A percentile compares a stretch with the other conserved stretches of the same genome.
Conservation (phyloP, 2,329 filamentous ascomycete genomes). For the Onygenales sp. region DNA sequence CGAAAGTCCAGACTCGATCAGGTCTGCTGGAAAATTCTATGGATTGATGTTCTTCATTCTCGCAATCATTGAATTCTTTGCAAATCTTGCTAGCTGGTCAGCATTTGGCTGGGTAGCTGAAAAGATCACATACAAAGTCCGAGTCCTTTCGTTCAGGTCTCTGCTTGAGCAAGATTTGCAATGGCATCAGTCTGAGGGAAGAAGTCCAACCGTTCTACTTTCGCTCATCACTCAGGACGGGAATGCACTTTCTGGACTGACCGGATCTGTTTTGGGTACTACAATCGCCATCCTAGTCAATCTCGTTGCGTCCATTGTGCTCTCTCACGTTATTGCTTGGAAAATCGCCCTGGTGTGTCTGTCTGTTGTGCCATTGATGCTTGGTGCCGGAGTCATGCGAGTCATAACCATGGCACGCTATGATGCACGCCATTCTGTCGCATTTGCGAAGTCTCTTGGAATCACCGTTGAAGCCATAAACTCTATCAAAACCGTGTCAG, state of each 20-base stretch:
- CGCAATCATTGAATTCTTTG: conserved; percentile 50
- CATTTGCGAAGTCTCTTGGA: conserved; percentile 42
- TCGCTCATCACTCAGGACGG: conserved; percentile 62
- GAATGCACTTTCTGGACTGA: conserved; percentile 57
- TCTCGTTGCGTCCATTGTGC: conserved; percentile 56
- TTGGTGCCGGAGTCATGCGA: conserved; percentile 61
- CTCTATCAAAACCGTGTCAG: conserved; percentile 44
- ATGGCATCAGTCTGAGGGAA: conserved; percentile 59
- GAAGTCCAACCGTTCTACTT: conserved; percentile 53
- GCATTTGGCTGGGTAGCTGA: conserved; percentile 53
- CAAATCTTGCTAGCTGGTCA: conserved; percentile 52
- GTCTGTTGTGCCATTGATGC: conserved; percentile 56
- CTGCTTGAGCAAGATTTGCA: conserved; percentile 57
- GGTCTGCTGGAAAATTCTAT: conserved; percentile 43
- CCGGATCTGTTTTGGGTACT: conserved; percentile 61
- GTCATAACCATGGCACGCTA: conserved; percentile 50
- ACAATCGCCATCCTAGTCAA: conserved; percentile 60
- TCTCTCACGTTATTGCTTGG: conserved; percentile 66
- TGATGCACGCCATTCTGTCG: conserved; percentile 45
- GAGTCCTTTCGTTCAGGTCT: conserved; percentile 55
- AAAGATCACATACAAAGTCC: conserved; percentile 53
- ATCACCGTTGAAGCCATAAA: conserved; percentile 44
- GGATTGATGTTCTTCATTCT: conserved; percentile 53
- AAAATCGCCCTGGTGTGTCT: conserved; percentile 66
- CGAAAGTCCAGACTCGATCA: conserved; percentile 39